A percentile compares a stretch with the other conserved stretches of the same genome.
phyloP scores from a whole-genome alignment of 163 green algal genomes.

The Chlamydomonas reinhardtii region DNA sequence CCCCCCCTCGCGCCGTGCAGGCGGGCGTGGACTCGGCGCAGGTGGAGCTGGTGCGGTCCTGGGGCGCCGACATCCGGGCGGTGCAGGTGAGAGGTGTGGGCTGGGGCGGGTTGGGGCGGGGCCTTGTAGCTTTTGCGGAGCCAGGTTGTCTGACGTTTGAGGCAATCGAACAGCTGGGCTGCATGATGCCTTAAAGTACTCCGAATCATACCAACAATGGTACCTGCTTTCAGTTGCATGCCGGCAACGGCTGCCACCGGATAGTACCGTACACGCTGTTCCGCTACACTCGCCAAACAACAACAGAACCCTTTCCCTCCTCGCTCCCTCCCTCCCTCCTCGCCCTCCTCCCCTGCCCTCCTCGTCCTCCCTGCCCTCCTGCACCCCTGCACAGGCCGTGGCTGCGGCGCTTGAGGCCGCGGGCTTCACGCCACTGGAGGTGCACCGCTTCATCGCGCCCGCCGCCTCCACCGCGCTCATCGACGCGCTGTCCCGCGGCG shows the following conservation, averaged over 20 bases:
- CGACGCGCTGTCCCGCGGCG: constrained; percentile 10
- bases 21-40: constrained; percentile 12
- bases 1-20: not conserved
- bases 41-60: constrained; percentile 12
- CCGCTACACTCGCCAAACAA: too few relatives aligned
- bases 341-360: not conserved
- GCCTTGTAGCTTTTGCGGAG: too few relatives aligned
- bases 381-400: not conserved
- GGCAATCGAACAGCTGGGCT: too few relatives aligned
- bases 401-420: constrained; percentile 4
- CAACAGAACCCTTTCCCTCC: too few relatives aligned
- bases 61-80: constrained; percentile 4
- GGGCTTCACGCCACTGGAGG: constrained; percentile 29
- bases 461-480: constrained; percentile 42
- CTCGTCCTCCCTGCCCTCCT: not conserved
- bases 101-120: too few relatives aligned
- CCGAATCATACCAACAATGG: too few relatives aligned
- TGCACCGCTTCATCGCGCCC: constrained; percentile 43
- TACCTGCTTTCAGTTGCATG: too few relatives aligned
- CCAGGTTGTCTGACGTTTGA: too few relatives aligned
- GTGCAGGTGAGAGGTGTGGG: constrained; percentile 14
- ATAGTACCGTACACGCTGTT: too few relatives aligned
- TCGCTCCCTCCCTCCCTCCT: too few relatives aligned
- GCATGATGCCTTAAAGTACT: too few relatives aligned
- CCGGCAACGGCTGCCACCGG: too few relatives aligned